A percentile compares a stretch with the other conserved stretches of the same genome.
Conservation (phyloP, 208 protist genomes). For the Trypanosoma melophagium region DNA sequence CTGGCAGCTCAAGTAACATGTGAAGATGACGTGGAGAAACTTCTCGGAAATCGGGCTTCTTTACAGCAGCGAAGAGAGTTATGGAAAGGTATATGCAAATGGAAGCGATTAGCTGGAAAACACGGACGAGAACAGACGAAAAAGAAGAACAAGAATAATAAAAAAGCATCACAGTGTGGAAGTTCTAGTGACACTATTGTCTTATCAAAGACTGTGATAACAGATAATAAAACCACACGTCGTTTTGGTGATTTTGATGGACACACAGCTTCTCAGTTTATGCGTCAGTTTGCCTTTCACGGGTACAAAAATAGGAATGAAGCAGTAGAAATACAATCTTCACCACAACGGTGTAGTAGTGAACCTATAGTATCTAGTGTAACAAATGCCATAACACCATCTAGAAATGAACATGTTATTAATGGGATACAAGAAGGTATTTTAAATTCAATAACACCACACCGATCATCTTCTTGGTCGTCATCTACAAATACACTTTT, state of each 20-base stretch:
- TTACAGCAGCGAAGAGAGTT: constrained; percentile 60
- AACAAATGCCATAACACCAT: too few relatives aligned
- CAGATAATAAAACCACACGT: background rate
- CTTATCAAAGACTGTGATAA: too few relatives aligned
- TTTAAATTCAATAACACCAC: background rate
- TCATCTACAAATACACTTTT: constrained; percentile 12
- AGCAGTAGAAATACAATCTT: background rate
- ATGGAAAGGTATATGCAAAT: constrained; percentile 48
- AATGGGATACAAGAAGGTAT: background rate
- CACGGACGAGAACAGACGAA: constrained; percentile 18
- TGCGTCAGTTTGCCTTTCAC: constrained; percentile 27
- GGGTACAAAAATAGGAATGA: constrained; percentile 2
- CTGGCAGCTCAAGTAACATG: constrained; percentile 34
- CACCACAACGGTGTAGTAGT: too few relatives aligned
- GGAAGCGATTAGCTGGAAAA: constrained; percentile 38
- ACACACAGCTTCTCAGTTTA: constrained; percentile 29
- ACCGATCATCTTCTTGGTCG: background rate
- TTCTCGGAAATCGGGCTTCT: constrained; percentile 61
- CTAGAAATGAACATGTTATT: background rate
- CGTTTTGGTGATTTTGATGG: background rate
- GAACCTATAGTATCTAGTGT: too few relatives aligned
- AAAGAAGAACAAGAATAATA: constrained; percentile 10
- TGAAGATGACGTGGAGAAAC: constrained; percentile 36
- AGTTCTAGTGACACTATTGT: background rate
- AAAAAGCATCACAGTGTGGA: background rate